Percentiles rank a stretch among this genome's conserved stretches.
These are phyloP conservation scores for Pisolithus microcarpus DNA, from an alignment of 768 basidiomycete species.

Conservation along the genomic window DNA sequence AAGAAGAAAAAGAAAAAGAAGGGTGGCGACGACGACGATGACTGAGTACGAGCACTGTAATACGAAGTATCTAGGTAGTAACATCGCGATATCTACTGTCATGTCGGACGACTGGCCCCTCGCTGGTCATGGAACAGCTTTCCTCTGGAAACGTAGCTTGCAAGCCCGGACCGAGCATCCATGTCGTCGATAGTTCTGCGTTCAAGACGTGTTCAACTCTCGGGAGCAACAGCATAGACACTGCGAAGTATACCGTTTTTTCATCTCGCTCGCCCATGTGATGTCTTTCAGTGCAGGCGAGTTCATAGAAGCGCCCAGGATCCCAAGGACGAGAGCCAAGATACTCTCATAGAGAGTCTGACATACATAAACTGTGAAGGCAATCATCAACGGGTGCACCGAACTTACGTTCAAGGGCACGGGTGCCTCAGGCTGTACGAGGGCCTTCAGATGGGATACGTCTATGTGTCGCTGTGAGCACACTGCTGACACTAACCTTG, in stretches of 20 bases:
- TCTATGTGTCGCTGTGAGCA: slow-evolving; percentile 37
- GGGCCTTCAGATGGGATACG: slow-evolving; percentile 67
- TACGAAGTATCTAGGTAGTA: slow-evolving; percentile 3
- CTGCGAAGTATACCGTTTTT: slow-evolving; percentile 47
- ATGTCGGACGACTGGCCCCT: slow-evolving; percentile 1
- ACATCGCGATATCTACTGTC: not conserved
- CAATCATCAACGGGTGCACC: not conserved
- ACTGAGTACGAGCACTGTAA: slow-evolving; percentile 12
- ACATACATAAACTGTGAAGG: not conserved
- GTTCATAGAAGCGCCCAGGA: slow-evolving; percentile 64
- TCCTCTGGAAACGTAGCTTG: slow-evolving; percentile 56
- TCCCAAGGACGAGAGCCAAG: slow-evolving; percentile 57
- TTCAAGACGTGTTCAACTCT: slow-evolving; percentile 1
- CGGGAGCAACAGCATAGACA: not conserved
- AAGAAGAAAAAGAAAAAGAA: slow-evolving; percentile 50
- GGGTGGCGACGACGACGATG: slow-evolving; percentile 21
- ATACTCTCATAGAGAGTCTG: slow-evolving; percentile 68
- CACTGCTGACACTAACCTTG: not conserved
- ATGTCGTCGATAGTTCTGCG: slow-evolving; percentile 67
- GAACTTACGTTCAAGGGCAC: slow-evolving; percentile 56
- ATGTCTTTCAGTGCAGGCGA: slow-evolving; percentile 70
- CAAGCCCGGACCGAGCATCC: slow-evolving; percentile 61
- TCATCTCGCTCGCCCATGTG: slow-evolving; percentile 88
- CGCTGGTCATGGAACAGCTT: slow-evolving; percentile 21
- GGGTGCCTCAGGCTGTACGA: slow-evolving; percentile 60